Conservation (phyloP, 495 filamentous ascomycete species). For the Neurospora pannonica region DNA sequence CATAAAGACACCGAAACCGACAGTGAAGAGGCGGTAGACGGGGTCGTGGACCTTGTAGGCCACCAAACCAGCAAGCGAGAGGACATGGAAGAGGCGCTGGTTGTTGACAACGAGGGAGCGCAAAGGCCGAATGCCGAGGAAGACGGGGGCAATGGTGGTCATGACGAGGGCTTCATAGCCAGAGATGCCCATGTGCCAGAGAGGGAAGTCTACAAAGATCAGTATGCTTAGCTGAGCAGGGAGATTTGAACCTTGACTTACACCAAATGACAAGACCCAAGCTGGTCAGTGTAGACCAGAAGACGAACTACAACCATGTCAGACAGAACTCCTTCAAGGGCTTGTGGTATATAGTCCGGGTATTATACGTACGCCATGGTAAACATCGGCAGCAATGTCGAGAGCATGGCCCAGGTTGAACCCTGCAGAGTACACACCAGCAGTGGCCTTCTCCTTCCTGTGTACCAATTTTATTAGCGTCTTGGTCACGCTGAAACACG, state of each 20-base stretch:
- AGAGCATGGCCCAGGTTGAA: conserved; percentile 69
- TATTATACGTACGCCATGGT: conserved; percentile 64
- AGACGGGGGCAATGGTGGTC: conserved; percentile 68
- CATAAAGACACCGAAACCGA: conserved; percentile 68
- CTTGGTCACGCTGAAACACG: not conserved
- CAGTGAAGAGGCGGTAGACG: conserved; percentile 67
- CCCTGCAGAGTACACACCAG: conserved; percentile 55
- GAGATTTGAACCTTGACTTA: conserved; percentile 35
- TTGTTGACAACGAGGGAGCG: conserved; percentile 59
- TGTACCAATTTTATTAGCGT: conserved; percentile 9
- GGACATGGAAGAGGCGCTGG: conserved; percentile 57
- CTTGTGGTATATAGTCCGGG: not conserved
- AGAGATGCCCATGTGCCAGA: conserved; percentile 99
- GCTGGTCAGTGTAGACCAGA: conserved; percentile 90
- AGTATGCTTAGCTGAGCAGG: conserved; percentile 4
- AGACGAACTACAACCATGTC: conserved; percentile 59
- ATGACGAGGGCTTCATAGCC: conserved; percentile 89
- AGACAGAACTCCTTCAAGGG: not conserved
- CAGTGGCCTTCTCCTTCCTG: conserved; percentile 71
- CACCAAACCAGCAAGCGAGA: conserved; percentile 69
- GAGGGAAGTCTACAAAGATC: conserved; percentile 67
- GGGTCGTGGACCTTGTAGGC: conserved; percentile 70
- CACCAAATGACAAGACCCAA: conserved; percentile 89
- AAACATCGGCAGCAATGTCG: conserved; percentile 81
- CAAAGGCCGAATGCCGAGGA: conserved; percentile 65